Conservation (phyloP, 208 protist genomes). For the Leishmania tarentolae region DNA sequence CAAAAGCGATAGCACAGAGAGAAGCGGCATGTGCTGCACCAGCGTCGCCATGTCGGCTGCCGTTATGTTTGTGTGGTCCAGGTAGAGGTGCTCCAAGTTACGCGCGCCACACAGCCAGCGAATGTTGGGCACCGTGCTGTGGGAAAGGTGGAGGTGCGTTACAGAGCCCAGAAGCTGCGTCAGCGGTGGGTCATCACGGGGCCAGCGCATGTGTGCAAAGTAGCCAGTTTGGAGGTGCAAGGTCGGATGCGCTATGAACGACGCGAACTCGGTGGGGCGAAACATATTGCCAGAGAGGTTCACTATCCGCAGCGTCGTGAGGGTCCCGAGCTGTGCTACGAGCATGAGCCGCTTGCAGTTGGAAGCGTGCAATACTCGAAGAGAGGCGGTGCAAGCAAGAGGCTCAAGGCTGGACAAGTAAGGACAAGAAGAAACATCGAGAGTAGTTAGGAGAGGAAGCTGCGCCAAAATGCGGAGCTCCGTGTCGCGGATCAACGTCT, state of each 20-base stretch:
- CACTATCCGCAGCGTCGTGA: conserved; percentile 19
- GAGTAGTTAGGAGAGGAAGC: conserved; percentile 35
- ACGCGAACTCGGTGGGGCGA: conserved; percentile 23
- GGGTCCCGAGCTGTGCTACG: conserved; percentile 22
- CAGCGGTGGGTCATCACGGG: conserved; percentile 19
- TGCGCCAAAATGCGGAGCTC: conserved; percentile 42
- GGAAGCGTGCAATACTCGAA: conserved; percentile 25
- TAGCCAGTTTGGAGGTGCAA: conserved; percentile 10
- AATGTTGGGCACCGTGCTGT: conserved; percentile 25
- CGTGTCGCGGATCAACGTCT: conserved; percentile 40
- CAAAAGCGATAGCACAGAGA: conserved; percentile 37
- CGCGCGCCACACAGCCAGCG: conserved; percentile 41
- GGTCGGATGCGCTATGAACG: conserved; percentile 8
- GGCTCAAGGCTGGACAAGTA: conserved; percentile 43
- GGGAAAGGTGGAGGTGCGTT: conserved; percentile 32
- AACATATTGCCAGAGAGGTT: conserved; percentile 39
- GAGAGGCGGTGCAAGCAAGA: conserved; percentile 16
- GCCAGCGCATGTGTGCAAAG: conserved; percentile 30
- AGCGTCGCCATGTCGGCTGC: conserved; percentile 34
- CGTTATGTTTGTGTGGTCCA: conserved; percentile 50
- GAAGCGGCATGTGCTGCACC: conserved; percentile 17
- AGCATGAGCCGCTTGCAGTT: conserved; percentile 30
- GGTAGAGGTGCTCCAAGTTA: conserved; percentile 32
- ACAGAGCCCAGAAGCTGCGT: conserved; percentile 11
- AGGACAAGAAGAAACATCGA: conserved; percentile 43